Conservation (phyloP, 495 filamentous ascomycete species). For the Hyaloscypha variabilis region DNA sequence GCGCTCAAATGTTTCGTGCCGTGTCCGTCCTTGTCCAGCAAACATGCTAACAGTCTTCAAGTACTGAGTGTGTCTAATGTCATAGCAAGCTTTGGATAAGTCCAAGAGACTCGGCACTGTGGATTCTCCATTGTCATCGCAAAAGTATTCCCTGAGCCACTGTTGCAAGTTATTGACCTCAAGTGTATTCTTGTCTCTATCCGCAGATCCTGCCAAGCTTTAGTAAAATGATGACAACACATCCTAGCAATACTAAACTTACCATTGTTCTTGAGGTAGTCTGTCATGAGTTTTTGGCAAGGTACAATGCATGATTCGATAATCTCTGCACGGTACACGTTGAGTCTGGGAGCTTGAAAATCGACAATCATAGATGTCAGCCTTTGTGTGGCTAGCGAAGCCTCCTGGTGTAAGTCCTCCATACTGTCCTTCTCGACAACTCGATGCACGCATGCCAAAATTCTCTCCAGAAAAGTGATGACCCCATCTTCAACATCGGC, state of each 20-base stretch:
- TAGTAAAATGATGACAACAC: not conserved
- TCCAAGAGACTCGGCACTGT: not conserved
- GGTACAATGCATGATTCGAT: not conserved
- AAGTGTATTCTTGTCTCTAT: not conserved
- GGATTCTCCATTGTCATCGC: not conserved
- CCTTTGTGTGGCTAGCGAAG: not conserved
- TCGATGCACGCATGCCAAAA: not conserved
- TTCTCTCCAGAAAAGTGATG: not conserved
- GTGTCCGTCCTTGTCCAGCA: not conserved
- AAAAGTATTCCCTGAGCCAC: not conserved
- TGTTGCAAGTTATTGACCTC: not conserved
- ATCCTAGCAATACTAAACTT: not conserved
- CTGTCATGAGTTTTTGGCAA: not conserved
- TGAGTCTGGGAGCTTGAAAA: not conserved
- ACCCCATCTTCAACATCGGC: not conserved
- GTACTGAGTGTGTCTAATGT: slow-evolving; percentile 1
- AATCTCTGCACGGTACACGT: not conserved
- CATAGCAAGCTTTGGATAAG: slow-evolving; percentile 1
- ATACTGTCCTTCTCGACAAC: not conserved
- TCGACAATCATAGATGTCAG: not conserved
- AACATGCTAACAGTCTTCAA: not conserved
- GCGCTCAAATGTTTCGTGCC: not conserved
- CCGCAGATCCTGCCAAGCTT: not conserved
- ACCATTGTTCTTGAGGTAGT: not conserved
- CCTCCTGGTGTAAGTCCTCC: not conserved